These are phyloP conservation scores for Zoysia matrella DNA, from an alignment of 202 grass and related monocot species.

Conservation along the genomic window DNA sequence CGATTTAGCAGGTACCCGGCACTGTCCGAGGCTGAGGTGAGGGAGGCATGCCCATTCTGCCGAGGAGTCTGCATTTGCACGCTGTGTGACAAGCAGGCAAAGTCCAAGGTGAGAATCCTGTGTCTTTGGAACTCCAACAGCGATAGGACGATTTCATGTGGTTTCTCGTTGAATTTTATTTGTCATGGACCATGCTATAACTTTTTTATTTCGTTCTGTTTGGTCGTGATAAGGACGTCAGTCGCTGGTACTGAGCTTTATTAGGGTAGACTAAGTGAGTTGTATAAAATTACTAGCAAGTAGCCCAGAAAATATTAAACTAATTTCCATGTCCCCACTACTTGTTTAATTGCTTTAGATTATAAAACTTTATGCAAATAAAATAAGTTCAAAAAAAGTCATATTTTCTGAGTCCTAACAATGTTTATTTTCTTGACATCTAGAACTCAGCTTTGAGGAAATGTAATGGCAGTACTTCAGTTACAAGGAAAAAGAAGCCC, in stretches of 20 bases:
- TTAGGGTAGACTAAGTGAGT: background rate
- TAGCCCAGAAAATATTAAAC: background rate
- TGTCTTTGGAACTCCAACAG: conserved; percentile 9
- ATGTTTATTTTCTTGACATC: background rate
- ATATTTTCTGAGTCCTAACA: conserved; percentile 7
- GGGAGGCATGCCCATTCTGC: conserved; percentile 45
- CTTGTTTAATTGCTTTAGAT: background rate
- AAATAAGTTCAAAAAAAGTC: background rate
- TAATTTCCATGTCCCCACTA: background rate
- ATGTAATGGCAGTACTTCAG: conserved; percentile 17
- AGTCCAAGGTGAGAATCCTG: conserved; percentile 38
- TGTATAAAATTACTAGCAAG: background rate
- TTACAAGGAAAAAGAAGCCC: conserved; percentile 8
- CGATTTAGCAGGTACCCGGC: conserved; percentile 47
- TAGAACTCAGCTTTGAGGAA: conserved; percentile 34
- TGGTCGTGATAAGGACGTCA: background rate
- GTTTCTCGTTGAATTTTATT: conserved; percentile 1
- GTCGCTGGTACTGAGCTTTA: background rate
- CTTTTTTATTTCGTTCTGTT: background rate
- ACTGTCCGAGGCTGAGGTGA: conserved; percentile 24
- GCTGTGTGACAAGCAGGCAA: conserved; percentile 25
- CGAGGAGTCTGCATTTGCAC: conserved; percentile 38
- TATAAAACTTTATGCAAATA: background rate
- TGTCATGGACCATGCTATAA: conserved; percentile 2
- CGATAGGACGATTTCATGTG: background rate